phyloP scores from a whole-genome alignment of 257 asterid genomes.

The Solanum paucissectum region DNA sequence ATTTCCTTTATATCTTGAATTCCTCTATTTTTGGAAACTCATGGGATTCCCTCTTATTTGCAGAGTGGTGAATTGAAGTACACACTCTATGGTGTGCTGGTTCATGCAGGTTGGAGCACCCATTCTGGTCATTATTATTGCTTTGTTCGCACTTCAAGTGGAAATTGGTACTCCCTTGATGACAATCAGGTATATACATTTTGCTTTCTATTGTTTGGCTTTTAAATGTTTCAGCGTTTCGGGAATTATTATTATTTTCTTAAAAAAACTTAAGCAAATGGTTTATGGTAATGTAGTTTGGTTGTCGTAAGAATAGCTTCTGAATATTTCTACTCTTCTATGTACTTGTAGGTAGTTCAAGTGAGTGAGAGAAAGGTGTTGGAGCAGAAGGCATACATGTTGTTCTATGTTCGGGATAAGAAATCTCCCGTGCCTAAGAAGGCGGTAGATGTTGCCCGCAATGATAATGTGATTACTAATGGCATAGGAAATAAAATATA shows the following conservation, averaged over 20 bases:
- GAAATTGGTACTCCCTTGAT: constrained; percentile 95
- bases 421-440: constrained; percentile 30
- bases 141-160: constrained; percentile 95
- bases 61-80: constrained; percentile 84
- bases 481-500: constrained; percentile 29
- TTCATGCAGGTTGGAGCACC: constrained; percentile 95
- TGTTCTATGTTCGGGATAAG: constrained; percentile 82
- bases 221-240: background rate
- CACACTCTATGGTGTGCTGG: constrained; percentile 94
- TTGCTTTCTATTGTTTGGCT: background rate
- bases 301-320: background rate
- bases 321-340: background rate
- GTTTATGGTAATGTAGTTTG: background rate
- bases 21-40: background rate
- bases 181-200: constrained; percentile 69
- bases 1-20: background rate
- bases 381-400: constrained; percentile 93
- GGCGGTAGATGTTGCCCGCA: constrained; percentile 25
- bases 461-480: constrained; percentile 31
- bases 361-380: constrained; percentile 73
- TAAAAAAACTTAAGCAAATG: background rate
- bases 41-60: constrained; percentile 3
- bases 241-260: background rate
- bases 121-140: constrained; percentile 97
- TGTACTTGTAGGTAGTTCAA: constrained; percentile 60